Evolutionary conservation across 129 eudicot genomes (phyloP), one percentile per base, ranked within the genome.

Genomic region (Escallonia herrerae): DNA sequence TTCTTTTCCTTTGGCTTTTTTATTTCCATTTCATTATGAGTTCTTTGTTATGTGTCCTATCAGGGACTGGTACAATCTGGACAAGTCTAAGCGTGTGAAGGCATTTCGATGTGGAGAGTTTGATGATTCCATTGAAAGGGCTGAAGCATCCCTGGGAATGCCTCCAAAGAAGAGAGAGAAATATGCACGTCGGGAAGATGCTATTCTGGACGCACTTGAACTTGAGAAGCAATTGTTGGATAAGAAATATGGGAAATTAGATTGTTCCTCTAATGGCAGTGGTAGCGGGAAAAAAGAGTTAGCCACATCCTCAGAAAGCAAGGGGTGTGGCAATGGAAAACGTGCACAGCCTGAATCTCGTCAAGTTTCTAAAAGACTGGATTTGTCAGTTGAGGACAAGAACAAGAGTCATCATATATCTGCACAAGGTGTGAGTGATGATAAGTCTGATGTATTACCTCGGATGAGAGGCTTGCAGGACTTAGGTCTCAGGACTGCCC

Each of bases 31-130:
- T 12, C 58, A 1, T 53, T 55, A 15, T 67, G 41, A 40, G 55
- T 7, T 67, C 3, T 43, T 56, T 55, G 14, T 15, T 66, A 22
- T 9, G 14, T 58, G 48, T 38, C 1, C 44, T 22, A 54, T 76
- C 71, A 90, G 97, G 74, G 91, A 80, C 58, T 90, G 97, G 95
- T 86, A 83, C 86, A 90, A 86, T 65, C 75, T 86, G 75, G 89
- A 89, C 72, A 85, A 89, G 63, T 83, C 90, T 37, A 86, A 81
- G 81, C 84, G 90, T 33, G 82, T 85, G 42, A 89, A 86, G 71
- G 76, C 95, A 12, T 90, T 83, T 44, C 80, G 95, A 62, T 81
- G 90, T 59, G 90, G 87, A 56, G 97, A 90, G 64, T 86, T 90
- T 64, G 91, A 86, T 71, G 90, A 81, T 66, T 83, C 85, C 75